Evolutionary conservation across 192 early-diverging fungal species (phyloP), one percentile per base, ranked within the genome.

Genomic region (Mortierella antarctica): DNA sequence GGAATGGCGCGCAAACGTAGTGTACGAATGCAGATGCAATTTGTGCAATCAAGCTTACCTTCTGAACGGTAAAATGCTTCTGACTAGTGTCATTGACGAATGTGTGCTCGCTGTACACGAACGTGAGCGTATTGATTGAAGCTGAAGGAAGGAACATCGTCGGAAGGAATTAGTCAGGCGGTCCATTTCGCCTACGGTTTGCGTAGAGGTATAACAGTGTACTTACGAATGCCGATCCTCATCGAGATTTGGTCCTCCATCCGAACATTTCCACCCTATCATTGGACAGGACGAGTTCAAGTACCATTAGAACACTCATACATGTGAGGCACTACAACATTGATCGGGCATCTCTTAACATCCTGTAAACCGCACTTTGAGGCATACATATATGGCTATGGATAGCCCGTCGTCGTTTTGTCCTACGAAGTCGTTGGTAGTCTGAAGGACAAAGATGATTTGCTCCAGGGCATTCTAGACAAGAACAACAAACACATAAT

Each of bases 61-160:
- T 80, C 67, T 67, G 64, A 21, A 72, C 49, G 10, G 77, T 68
- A 44, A 67, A 72, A 21, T 53, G 77, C 12, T 57, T 71, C 21
- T 71, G 48, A 13, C 31, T 14, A 0, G 0, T 55, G 13, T 40
- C 58, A 0, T 51, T 44, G 21, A 74, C 31, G 13, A 40, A 21
- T 2, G 42, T 55, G 53, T 68, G 70, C 59, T 80, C 77, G 39
- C 59, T 72, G 65, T 80, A 80, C 1, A 64, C 53, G 55, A 80
- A 71, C 6, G 77, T 80, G 23, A 80, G 20, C 8, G 65, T 63
- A 13, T 80, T 80, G 65, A 80, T 52, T 8, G 77, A 80, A 17
- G 77, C 77, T 80, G 58, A 6, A 21, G 17, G 14, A 23, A 14
- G n/a, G 1, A 57, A 50, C 31, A 31, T 31, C 31, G 31, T 3